phyloP scores from a whole-genome alignment of 1,139 yeast species.

The Candida pseudoviswanathii region DNA sequence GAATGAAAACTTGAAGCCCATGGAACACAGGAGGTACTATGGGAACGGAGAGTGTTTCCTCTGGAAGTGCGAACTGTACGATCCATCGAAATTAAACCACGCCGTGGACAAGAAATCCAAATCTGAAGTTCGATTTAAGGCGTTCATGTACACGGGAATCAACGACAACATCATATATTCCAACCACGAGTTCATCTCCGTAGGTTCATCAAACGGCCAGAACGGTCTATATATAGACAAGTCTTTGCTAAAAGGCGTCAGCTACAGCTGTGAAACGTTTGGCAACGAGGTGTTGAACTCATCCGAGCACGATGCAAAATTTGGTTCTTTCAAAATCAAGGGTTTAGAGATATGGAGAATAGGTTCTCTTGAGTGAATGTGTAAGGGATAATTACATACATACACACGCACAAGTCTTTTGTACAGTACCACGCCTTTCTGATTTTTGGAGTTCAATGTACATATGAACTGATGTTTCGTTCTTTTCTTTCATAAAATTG shows the following conservation, averaged over 20 bases:
- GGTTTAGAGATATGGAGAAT: conserved; percentile 89
- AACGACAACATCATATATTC: conserved; percentile 88
- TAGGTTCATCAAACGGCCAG: conserved; percentile 90
- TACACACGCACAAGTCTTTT: neutral
- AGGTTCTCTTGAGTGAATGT: conserved; percentile 30
- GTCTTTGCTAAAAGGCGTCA: conserved; percentile 72
- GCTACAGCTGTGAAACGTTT: conserved; percentile 78
- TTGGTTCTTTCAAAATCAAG: conserved; percentile 65
- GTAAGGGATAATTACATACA: neutral
- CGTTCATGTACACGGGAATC: conserved; percentile 85
- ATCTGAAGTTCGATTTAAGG: conserved; percentile 55
- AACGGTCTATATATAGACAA: conserved; percentile 91
- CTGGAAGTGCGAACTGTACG: conserved; percentile 65
- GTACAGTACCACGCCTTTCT: neutral
- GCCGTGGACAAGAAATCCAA: conserved; percentile 8
- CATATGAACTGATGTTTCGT: neutral
- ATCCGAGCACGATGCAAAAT: conserved; percentile 33
- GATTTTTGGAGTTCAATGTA: neutral
- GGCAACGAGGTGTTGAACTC: conserved; percentile 77
- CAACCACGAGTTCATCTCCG: conserved; percentile 71
- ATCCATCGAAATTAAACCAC: conserved; percentile 21
- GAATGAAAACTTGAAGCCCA: conserved; percentile 72
- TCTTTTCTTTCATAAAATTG: neutral
- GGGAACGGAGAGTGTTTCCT: conserved; percentile 96
- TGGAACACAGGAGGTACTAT: conserved; percentile 72